phyloP scores from a whole-genome alignment of 441 rosid genomes.

The Corymbia citriodora region DNA sequence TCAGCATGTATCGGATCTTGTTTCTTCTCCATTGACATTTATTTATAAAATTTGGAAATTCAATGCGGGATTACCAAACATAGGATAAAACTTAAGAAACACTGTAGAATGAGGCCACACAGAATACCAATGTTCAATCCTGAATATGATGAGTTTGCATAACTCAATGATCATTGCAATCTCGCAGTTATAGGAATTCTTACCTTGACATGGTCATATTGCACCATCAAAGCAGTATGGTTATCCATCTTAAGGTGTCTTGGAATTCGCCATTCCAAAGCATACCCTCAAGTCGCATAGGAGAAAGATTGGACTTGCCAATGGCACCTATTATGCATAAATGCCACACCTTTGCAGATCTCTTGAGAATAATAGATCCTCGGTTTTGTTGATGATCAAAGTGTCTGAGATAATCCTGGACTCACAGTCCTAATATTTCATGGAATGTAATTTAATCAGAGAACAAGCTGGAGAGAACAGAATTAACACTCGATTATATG shows the following conservation, averaged over 20 bases:
- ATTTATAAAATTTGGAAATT: neutral
- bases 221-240: neutral
- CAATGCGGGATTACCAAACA: neutral
- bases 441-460: too few species aligned
- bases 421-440: accelerated
- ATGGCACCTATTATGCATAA: neutral
- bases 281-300: neutral
- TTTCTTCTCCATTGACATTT: neutral
- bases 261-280: neutral
- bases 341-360: neutral
- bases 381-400: neutral
- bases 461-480: accelerated
- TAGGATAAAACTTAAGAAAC: neutral
- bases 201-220: neutral
- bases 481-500: too few species aligned
- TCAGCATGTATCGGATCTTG: neutral
- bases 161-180: neutral
- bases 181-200: neutral
- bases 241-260: neutral
- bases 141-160: neutral
- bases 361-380: neutral
- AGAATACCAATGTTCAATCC: neutral
- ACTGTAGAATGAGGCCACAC: accelerated
- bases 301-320: neutral
- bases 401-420: neutral